A percentile compares a stretch with the other conserved stretches of the same genome.
phyloP scores from a whole-genome alignment of 495 filamentous ascomycete genomes.

The Penicillium daleae region DNA sequence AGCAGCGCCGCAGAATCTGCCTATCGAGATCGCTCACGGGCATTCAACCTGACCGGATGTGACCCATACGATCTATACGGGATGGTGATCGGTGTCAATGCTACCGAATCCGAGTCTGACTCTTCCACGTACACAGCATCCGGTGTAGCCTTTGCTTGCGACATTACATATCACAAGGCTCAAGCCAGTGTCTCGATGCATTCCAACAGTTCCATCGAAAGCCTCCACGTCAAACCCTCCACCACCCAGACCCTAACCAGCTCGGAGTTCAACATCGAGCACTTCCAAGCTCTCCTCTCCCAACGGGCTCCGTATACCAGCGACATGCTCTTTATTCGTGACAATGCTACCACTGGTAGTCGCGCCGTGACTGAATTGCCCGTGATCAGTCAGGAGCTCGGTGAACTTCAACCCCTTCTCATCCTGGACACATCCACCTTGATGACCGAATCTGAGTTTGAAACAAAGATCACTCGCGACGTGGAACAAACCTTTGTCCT shows the following conservation, averaged over 20 bases:
- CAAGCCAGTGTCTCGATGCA: conserved; percentile 42
- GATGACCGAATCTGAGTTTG: conserved; percentile 40
- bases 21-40: conserved; percentile 22
- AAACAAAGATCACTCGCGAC: conserved; percentile 34
- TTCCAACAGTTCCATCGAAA: conserved; percentile 46
- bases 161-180: conserved; percentile 39
- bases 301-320: conserved; percentile 46
- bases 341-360: conserved; percentile 35
- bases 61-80: conserved; percentile 44
- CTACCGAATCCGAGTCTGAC: conserved; percentile 17
- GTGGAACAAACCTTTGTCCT: conserved; percentile 43
- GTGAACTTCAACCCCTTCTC: conserved; percentile 39
- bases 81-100: conserved; percentile 43
- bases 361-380: conserved; percentile 41
- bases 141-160: conserved; percentile 42
- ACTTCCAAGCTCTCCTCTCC: conserved; percentile 41
- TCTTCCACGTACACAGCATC: conserved; percentile 29
- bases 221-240: conserved; percentile 24
- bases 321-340: conserved; percentile 41
- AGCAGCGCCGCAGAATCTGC: conserved; percentile 14
- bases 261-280: conserved; percentile 39
- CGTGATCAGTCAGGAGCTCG: conserved; percentile 42
- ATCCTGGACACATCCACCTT: conserved; percentile 38
- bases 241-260: conserved; percentile 28
- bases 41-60: conserved; percentile 38